Evolutionary conservation across 2,329 filamentous ascomycete species (phyloP), one percentile per base, ranked within the genome.

Genomic region (Pseudopithomyces maydicus): DNA sequence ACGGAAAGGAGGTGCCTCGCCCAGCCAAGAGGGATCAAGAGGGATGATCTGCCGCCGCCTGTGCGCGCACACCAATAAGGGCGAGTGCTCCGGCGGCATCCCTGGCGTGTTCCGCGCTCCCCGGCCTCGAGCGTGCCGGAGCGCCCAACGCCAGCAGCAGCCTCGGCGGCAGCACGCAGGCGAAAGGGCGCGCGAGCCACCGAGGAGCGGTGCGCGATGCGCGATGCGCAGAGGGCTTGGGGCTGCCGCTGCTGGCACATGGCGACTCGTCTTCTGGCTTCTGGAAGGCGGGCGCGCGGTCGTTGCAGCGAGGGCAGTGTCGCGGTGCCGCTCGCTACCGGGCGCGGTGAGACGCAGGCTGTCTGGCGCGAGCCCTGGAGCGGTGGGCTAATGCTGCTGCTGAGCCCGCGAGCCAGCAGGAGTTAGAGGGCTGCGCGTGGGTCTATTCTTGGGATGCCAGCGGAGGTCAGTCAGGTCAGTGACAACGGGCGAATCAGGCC

Each of bases 31-130:
- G 62, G 62, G 56, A 49, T 56, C 60, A 54, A 47, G 60, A 61
- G 61, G 62, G 57, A 48, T 52, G 62, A 70, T 68, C 68, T 69
- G 66, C 66, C 66, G 68, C 66, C 61, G 58, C 59, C 54, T 46
- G 58, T 50, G 44, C 32, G 29, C 26, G 55, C 57, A 51, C 56
- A 58, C 47, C 48, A 51, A 51, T 51, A 22, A 23, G 33, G 48
- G 48, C 23, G 48, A 33, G 48, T 43, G 33, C 48, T 41, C 48
- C 48, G 48, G 48, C 36, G 26, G 48, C 48, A 51, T 19, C 48
- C 48, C 48, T 26, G 29, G 48, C 22, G 33, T 15, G 2, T 20
- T 12, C 36, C 35, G 36, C 22, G 22, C 35, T 22, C 45, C 45
- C 45, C 45, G 45, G 45, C 45, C 32, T 36, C 33, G 29, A 47